Evolutionary conservation across 805 yeast species (phyloP).

Genomic region (Priceomyces castillae): DNA sequence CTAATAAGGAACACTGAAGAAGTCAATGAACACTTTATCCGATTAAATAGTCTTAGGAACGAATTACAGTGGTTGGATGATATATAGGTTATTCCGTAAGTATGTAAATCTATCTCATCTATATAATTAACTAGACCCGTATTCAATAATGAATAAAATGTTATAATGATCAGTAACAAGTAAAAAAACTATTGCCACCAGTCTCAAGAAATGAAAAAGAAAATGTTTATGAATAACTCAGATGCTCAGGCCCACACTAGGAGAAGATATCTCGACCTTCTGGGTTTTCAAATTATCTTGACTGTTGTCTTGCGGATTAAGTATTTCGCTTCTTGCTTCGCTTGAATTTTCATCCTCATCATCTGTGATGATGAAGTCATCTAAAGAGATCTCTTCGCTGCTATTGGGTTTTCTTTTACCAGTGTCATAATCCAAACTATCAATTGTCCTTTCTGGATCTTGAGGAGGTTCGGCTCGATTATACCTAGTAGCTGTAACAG

Average conservation of each 20-base stretch:
- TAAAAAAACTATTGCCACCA: too few species aligned
- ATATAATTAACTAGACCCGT: too few species aligned
- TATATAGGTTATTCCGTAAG: background rate
- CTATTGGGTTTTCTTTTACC: constrained; percentile 6
- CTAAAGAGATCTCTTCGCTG: constrained; percentile 21
- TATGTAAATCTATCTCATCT: too few species aligned
- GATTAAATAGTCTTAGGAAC: constrained; percentile 17
- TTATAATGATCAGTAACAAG: too few species aligned
- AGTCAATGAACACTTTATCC: constrained; percentile 16
- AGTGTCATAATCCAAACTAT: constrained; percentile 5
- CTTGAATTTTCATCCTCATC: constrained; percentile 18
- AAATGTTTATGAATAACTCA: too few species aligned
- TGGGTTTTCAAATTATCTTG: too few species aligned
- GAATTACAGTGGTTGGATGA: constrained; percentile 24
- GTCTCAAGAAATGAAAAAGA: too few species aligned
- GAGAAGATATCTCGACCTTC: too few species aligned
- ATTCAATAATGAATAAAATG: too few species aligned
- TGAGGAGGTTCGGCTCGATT: constrained; percentile 21
- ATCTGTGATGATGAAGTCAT: constrained; percentile 28
- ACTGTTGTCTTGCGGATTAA: too few species aligned
- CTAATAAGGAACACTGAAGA: constrained; percentile 7
- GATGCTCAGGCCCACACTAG: too few species aligned
- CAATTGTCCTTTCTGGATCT: constrained; percentile 7
- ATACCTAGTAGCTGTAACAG: constrained; percentile 54
- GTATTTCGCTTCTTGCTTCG: background rate